A percentile compares a stretch with the other conserved stretches of the same genome.
These are phyloP conservation scores for Fusarium sp. DNA, from an alignment of 2,329 filamentous ascomycete genomes.

Conservation along the genomic window DNA sequence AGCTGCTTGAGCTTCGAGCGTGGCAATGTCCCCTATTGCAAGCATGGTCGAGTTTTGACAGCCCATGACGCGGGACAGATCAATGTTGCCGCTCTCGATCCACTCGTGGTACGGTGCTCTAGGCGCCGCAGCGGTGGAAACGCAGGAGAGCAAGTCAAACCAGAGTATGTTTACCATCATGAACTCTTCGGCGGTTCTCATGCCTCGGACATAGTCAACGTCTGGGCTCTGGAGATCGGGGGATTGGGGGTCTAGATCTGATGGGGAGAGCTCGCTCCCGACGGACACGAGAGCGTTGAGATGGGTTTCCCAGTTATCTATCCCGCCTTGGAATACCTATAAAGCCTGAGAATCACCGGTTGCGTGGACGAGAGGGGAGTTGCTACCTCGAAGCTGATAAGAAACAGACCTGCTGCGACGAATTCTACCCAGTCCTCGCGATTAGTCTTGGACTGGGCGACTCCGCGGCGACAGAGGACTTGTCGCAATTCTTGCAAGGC, in stretches of 20 bases:
- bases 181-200: slow-evolving; percentile 40
- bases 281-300: slow-evolving; percentile 35
- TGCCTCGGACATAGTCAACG: slow-evolving; percentile 23
- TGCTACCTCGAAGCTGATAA: slow-evolving; percentile 49
- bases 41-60: slow-evolving; percentile 40
- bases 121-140: slow-evolving; percentile 24
- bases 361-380: neutral
- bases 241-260: slow-evolving; percentile 1
- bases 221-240: slow-evolving; percentile 14
- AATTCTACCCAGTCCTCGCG: slow-evolving; percentile 47
- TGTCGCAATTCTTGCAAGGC: slow-evolving; percentile 46
- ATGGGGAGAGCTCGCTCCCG: slow-evolving; percentile 19
- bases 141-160: slow-evolving; percentile 39
- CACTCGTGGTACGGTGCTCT: slow-evolving; percentile 27
- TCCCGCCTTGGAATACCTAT: slow-evolving; percentile 42
- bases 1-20: neutral
- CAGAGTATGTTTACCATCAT: slow-evolving; percentile 38
- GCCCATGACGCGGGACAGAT: slow-evolving; percentile 42
- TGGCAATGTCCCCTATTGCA: slow-evolving; percentile 34
- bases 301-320: slow-evolving; percentile 41
- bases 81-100: slow-evolving; percentile 20
- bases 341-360: accelerated
- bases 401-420: slow-evolving; percentile 43
- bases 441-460: slow-evolving; percentile 16
- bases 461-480: slow-evolving; percentile 30